Percentiles rank a stretch among this genome's conserved stretches.
Conservation (phyloP, 2,329 filamentous ascomycete genomes). For the Penicillium sp. region DNA sequence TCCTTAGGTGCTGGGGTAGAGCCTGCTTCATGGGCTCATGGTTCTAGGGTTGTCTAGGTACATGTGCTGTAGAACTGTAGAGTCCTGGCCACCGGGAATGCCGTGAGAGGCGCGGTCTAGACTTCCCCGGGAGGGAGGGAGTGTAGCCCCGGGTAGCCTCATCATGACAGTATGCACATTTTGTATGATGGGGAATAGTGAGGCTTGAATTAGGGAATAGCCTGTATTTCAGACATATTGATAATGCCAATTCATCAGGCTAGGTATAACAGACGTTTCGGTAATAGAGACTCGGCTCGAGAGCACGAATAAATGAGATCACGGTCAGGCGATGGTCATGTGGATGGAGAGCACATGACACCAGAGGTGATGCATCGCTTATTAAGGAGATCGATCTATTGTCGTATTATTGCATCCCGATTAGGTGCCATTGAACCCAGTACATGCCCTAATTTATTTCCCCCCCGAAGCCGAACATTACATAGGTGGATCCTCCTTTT, state of each 20-base stretch:
- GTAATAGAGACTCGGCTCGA: no score
- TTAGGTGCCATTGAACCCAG: neutral
- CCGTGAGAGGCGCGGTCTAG: neutral
- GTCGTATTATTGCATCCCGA: neutral
- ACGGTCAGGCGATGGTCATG: slow-evolving; percentile 17
- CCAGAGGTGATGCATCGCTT: neutral
- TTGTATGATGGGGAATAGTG: slow-evolving; percentile 7
- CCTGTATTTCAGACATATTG: neutral
- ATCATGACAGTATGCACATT: slow-evolving; percentile 19
- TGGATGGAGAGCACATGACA: slow-evolving; percentile 16
- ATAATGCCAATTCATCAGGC: neutral
- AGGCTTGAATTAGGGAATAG: neutral
- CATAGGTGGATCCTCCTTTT: neutral
- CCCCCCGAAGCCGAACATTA: neutral
- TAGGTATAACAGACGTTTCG: neutral
- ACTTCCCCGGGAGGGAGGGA: neutral
- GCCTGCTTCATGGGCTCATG: no score
- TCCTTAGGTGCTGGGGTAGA: slow-evolving; percentile 2
- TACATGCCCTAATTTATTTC: neutral
- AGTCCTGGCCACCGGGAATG: neutral
- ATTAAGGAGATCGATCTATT: neutral
- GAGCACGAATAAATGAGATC: neutral
- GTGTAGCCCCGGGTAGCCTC: slow-evolving; percentile 9
- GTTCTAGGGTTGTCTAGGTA: neutral
- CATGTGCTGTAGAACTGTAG: neutral